A percentile compares a stretch with the other conserved stretches of the same genome.
phyloP scores from a whole-genome alignment of 768 basidiomycete species.

The Galerina marginata region DNA sequence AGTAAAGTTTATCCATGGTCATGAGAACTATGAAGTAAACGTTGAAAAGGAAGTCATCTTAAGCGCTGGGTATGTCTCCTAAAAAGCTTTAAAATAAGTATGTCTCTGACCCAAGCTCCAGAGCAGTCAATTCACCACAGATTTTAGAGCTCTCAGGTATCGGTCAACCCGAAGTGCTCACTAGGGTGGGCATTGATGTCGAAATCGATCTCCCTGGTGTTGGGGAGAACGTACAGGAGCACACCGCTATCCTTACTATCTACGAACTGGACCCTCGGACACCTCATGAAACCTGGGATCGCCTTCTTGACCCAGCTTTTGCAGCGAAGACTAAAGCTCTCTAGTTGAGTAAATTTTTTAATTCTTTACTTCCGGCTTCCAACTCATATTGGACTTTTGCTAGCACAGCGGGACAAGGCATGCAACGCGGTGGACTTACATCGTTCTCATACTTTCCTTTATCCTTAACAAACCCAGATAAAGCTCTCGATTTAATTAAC shows the following conservation, averaged over 20 bases:
- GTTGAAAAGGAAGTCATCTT: conserved; percentile 9
- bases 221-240: conserved; percentile 49
- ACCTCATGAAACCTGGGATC: conserved; percentile 41
- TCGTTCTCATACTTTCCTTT: conserved; percentile 15
- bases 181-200: conserved; percentile 47
- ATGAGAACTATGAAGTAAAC: background rate
- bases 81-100: background rate
- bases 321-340: conserved; percentile 38
- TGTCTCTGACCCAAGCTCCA: background rate
- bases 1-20: conserved; percentile 43
- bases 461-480: conserved; percentile 18
- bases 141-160: conserved; percentile 61
- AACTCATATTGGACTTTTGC: background rate
- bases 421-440: conserved; percentile 1
- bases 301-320: conserved; percentile 47
- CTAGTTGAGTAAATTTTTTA: conserved; percentile 4
- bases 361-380: background rate
- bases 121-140: conserved; percentile 43
- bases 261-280: conserved; percentile 13
- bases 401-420: conserved; percentile 3
- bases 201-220: conserved; percentile 58
- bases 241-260: background rate
- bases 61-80: conserved; percentile 5
- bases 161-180: conserved; percentile 54
- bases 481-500: conserved; percentile 21